Evolutionary conservation across 2,329 filamentous ascomycete genomes (phyloP).

Genomic region (Stemphylium beticola): DNA sequence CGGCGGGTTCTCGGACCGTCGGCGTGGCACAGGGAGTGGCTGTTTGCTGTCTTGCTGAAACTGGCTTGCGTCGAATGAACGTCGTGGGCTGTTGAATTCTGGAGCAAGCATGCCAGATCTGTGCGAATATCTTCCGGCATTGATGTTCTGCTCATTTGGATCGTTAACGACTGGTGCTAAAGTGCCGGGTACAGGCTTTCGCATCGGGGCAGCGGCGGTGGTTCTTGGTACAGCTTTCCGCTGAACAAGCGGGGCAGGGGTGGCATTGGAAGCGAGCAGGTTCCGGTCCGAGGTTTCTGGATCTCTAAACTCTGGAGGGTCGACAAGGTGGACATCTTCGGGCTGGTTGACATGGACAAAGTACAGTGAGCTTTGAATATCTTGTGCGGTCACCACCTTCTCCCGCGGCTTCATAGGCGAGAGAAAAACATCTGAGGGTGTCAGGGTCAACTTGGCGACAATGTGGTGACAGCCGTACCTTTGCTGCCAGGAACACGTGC

Average conservation of each 20-base stretch:
- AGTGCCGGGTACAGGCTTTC: conserved; percentile 39
- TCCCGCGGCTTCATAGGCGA: conserved; percentile 87
- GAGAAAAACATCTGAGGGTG: conserved; percentile 78
- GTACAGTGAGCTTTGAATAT: conserved; percentile 87
- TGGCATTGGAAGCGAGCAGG: conserved; percentile 12
- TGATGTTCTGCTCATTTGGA: conserved; percentile 38
- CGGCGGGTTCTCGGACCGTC: conserved; percentile 24
- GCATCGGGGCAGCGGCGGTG: conserved; percentile 19
- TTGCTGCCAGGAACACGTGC: conserved; percentile 88
- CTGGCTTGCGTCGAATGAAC: conserved; percentile 32
- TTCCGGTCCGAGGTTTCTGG: conserved; percentile 17
- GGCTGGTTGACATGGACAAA: conserved; percentile 81
- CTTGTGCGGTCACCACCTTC: conserved; percentile 86
- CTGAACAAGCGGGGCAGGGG: conserved; percentile 29
- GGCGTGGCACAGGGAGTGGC: conserved; percentile 27
- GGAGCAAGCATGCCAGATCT: conserved; percentile 22
- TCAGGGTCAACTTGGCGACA: conserved; percentile 19
- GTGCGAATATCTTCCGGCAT: conserved; percentile 27
- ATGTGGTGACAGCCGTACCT: conserved; percentile 62
- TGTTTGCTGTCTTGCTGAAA: conserved; percentile 29
- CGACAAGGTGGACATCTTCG: conserved; percentile 54
- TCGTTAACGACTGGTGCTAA: conserved; percentile 34
- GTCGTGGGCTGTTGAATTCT: conserved; percentile 26
- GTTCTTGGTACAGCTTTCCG: conserved; percentile 38
- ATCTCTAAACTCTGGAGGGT: conserved; percentile 20